A percentile compares a stretch with the other conserved stretches of the same genome.
Conservation (phyloP, 2,329 filamentous ascomycete genomes). For the Penicillium aurantiogriseum region DNA sequence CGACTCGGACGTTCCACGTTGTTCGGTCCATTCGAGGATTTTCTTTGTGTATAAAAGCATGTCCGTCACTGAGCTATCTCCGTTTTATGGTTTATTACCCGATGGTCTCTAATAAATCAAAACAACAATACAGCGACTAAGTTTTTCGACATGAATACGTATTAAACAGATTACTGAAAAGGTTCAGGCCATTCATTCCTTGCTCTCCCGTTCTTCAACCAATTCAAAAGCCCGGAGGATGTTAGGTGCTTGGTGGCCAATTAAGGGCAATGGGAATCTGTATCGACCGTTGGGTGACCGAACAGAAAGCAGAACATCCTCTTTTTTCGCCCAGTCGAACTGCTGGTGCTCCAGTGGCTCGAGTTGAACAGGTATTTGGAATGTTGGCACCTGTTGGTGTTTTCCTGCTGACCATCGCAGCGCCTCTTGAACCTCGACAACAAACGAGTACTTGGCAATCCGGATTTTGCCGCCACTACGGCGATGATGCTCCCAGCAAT, state of each 20-base stretch:
- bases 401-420: conserved; percentile 11
- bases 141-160: neutral
- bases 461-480: conserved; percentile 17
- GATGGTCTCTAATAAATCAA: too few relatives aligned
- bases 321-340: conserved; percentile 40
- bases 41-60: neutral
- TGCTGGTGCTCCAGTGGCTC: conserved; percentile 37
- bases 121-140: neutral
- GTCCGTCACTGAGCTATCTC: neutral
- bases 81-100: too few relatives aligned
- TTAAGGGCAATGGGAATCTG: conserved; percentile 11
- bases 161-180: neutral
- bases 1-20: neutral
- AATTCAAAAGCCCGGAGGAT: conserved; percentile 26
- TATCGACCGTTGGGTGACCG: conserved; percentile 14
- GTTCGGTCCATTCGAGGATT: neutral
- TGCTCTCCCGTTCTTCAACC: neutral
- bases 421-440: conserved; percentile 36
- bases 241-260: conserved; percentile 25
- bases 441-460: conserved; percentile 39
- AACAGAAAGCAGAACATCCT: conserved; percentile 29
- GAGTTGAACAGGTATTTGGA: conserved; percentile 28
- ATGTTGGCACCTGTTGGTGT: neutral
- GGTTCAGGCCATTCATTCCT: neutral
- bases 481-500: conserved; percentile 32